These are phyloP conservation scores for Chlorociboria aeruginascens DNA, from an alignment of 495 filamentous ascomycete species.

Conservation along the genomic window DNA sequence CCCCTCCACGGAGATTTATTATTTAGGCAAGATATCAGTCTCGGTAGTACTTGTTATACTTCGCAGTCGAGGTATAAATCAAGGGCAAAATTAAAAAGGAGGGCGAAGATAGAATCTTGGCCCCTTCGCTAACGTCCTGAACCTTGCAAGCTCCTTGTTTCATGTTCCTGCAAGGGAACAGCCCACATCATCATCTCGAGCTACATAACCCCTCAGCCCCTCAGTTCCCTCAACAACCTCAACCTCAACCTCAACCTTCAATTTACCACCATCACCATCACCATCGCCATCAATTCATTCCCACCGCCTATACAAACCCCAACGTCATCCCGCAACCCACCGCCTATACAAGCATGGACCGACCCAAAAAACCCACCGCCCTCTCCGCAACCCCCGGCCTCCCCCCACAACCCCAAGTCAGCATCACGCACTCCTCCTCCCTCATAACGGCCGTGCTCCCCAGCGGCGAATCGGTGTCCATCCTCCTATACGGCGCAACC, in stretches of 20 bases:
- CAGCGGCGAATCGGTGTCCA: constrained; percentile 70
- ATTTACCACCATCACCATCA: background rate
- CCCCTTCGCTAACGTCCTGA: no score
- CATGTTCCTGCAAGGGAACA: constrained; percentile 5
- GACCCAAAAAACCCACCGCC: constrained; percentile 68
- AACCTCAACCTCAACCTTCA: background rate
- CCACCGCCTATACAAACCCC: background rate
- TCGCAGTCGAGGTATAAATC: no score
- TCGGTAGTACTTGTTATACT: no score
- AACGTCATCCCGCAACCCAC: background rate
- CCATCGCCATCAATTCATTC: background rate
- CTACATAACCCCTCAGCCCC: background rate
- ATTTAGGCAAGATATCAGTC: no score
- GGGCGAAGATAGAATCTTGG: no score
- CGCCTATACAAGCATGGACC: constrained; percentile 74
- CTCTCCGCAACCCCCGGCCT: constrained; percentile 51
- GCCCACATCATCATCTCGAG: background rate
- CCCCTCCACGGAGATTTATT: no score
- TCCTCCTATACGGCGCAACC: constrained; percentile 86
- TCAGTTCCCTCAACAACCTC: background rate
- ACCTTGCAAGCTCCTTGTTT: constrained; percentile 1
- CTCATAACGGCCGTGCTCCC: constrained; percentile 62
- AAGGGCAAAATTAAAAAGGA: no score
- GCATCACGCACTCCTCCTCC: constrained; percentile 50
- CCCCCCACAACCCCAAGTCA: constrained; percentile 54